phyloP scores from a whole-genome alignment of 2,329 filamentous ascomycete genomes.

The Fusarium poae region DNA sequence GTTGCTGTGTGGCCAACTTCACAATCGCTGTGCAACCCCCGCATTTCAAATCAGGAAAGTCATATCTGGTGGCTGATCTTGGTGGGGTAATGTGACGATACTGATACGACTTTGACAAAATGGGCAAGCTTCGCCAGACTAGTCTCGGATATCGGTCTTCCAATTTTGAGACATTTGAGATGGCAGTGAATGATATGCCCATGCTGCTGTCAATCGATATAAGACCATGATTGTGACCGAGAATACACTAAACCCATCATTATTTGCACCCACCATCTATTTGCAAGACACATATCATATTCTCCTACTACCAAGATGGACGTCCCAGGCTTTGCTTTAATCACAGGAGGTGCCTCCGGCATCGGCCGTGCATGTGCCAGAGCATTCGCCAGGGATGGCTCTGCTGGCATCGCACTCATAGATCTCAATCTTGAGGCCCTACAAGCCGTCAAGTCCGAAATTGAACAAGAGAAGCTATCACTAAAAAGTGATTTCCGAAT shows the following conservation, averaged over 20 bases:
- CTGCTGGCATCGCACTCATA: slow-evolving; percentile 48
- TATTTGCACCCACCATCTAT: too few relatives aligned
- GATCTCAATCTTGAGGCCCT: slow-evolving; percentile 46
- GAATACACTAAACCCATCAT: too few relatives aligned
- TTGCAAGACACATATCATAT: accelerated
- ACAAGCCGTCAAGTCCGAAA: slow-evolving; percentile 31
- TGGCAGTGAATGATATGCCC: accelerated
- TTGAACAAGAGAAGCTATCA: slow-evolving; percentile 29
- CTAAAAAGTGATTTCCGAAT: background rate
- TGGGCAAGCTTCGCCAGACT: slow-evolving; percentile 22
- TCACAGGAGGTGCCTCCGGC: slow-evolving; percentile 52
- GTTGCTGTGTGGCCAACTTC: background rate
- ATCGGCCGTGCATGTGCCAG: slow-evolving; percentile 51
- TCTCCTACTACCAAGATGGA: slow-evolving; percentile 20
- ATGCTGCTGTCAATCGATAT: background rate
- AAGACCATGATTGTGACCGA: background rate
- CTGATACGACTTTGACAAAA: background rate
- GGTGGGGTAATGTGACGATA: background rate
- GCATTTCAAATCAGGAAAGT: slow-evolving; percentile 30
- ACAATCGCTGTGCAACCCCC: background rate
- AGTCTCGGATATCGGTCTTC: slow-evolving; percentile 2
- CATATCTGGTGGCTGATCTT: slow-evolving; percentile 14
- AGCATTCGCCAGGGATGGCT: slow-evolving; percentile 48
- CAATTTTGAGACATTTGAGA: background rate
- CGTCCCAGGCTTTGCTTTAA: slow-evolving; percentile 50